Evolutionary conservation across 2,329 filamentous ascomycete genomes (phyloP).

Genomic region (Westerdykella ornata): DNA sequence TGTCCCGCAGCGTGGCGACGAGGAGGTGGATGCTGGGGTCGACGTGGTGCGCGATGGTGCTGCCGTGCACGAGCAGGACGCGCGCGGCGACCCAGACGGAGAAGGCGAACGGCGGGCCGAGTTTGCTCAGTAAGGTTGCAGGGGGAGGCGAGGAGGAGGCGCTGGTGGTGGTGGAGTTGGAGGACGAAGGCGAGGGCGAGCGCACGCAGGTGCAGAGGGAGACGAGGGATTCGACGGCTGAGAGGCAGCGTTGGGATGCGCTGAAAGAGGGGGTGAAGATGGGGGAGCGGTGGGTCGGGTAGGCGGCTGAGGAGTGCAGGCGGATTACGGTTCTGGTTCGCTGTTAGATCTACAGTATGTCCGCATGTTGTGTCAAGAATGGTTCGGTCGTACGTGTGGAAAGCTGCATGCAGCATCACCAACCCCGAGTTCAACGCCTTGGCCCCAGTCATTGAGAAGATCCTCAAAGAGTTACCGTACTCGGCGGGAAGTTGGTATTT

Average conservation of each 20-base stretch:
- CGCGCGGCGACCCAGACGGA: constrained; percentile 87
- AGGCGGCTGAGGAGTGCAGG: constrained; percentile 85
- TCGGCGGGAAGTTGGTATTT: constrained; percentile 76
- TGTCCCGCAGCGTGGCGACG: constrained; percentile 70
- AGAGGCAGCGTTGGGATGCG: constrained; percentile 74
- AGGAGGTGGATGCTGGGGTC: constrained; percentile 74
- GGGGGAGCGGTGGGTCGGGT: constrained; percentile 78
- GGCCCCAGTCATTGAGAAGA: constrained; percentile 57
- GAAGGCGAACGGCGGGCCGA: constrained; percentile 87
- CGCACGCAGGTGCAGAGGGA: constrained; percentile 72
- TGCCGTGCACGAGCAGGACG: constrained; percentile 80
- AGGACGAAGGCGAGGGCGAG: constrained; percentile 43
- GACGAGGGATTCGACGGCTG: constrained; percentile 64
- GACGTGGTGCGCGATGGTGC: constrained; percentile 77
- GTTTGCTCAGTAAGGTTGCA: constrained; percentile 61
- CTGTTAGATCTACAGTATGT: constrained; percentile 13
- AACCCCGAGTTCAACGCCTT: constrained; percentile 72
- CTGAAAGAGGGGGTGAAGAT: constrained; percentile 87
- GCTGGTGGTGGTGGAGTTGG: too few species aligned
- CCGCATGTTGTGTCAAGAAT: background rate
- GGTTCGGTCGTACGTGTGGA: constrained; percentile 59
- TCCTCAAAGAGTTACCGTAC: constrained; percentile 74
- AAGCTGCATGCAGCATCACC: constrained; percentile 87
- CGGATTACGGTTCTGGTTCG: constrained; percentile 65
- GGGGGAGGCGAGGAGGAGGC: too few species aligned